These are phyloP conservation scores for Colletotrichum incanum DNA, from an alignment of 2,329 filamentous ascomycete genomes.

Conservation along the genomic window DNA sequence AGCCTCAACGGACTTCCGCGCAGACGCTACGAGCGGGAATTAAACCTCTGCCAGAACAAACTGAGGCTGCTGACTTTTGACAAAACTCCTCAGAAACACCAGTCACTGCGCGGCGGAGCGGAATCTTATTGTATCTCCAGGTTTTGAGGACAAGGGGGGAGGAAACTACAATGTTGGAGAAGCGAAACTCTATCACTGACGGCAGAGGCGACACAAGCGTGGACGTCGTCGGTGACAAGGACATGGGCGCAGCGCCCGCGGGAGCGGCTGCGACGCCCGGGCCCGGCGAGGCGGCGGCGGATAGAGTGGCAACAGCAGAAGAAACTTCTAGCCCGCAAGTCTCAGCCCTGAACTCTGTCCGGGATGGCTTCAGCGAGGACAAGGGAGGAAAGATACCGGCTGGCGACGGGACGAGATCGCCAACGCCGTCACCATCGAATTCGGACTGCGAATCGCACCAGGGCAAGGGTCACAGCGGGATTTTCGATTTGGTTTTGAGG, in stretches of 20 bases:
- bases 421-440: not conserved
- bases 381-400: not conserved
- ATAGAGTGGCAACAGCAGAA: not conserved
- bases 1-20: slow-evolving; percentile 32
- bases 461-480: not conserved
- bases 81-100: not conserved
- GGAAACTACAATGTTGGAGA: not conserved
- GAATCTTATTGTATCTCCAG: not conserved
- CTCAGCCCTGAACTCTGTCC: slow-evolving; percentile 18
- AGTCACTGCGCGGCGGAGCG: not conserved
- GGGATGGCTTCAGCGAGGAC: not conserved
- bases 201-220: slow-evolving; percentile 18
- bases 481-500: slow-evolving; percentile 6
- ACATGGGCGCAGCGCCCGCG: slow-evolving; percentile 11
- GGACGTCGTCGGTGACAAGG: not conserved
- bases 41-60: not conserved
- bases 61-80: not conserved
- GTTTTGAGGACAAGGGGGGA: not conserved
- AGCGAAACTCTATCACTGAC: slow-evolving; percentile 21
- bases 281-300: not conserved
- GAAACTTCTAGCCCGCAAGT: slow-evolving; percentile 4
- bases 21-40: slow-evolving; percentile 14
- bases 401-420: slow-evolving; percentile 23
- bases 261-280: slow-evolving; percentile 1
- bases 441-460: slow-evolving; percentile 25